A percentile compares a stretch with the other conserved stretches of the same genome.
Evolutionary conservation across 2,329 filamentous ascomycete genomes (phyloP).

Genomic region (Penicillium freii): DNA sequence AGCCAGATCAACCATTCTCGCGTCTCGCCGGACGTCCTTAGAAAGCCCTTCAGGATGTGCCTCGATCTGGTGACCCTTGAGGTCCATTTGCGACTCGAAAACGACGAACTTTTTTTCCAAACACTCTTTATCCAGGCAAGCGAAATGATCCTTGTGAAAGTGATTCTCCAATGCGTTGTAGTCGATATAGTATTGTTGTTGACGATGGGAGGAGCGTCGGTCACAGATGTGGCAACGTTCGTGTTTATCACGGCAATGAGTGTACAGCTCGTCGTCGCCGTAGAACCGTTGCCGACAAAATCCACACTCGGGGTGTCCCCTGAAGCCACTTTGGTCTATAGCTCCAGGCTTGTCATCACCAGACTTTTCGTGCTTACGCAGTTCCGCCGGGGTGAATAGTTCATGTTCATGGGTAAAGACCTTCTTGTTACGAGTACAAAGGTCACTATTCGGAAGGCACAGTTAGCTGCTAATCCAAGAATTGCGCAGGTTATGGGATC

Average conservation of each 20-base stretch:
- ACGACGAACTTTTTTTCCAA: slow-evolving; percentile 97
- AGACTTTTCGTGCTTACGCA: slow-evolving; percentile 82
- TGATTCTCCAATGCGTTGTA: slow-evolving; percentile 84
- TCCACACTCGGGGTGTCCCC: slow-evolving; percentile 87
- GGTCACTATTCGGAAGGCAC: slow-evolving; percentile 58
- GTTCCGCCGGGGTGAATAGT: slow-evolving; percentile 75
- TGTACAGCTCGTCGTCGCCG: slow-evolving; percentile 89
- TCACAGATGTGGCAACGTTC: slow-evolving; percentile 96
- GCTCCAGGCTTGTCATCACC: slow-evolving; percentile 90
- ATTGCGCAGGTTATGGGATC: not conserved
- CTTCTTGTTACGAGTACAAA: slow-evolving; percentile 93
- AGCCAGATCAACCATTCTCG: slow-evolving; percentile 80
- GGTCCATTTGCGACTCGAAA: slow-evolving; percentile 89
- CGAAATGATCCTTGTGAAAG: slow-evolving; percentile 81
- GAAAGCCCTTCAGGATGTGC: slow-evolving; percentile 76
- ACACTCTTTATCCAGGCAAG: slow-evolving; percentile 82
- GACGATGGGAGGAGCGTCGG: slow-evolving; percentile 57
- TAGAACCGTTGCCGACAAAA: slow-evolving; percentile 94
- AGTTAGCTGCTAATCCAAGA: slow-evolving; percentile 11
- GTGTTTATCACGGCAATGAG: slow-evolving; percentile 90
- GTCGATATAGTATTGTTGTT: slow-evolving; percentile 87
- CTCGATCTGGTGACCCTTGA: slow-evolving; percentile 88
- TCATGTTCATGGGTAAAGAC: slow-evolving; percentile 98
- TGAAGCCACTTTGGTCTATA: slow-evolving; percentile 90
- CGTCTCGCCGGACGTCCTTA: slow-evolving; percentile 80